Evolutionary conservation across 129 eudicot species (phyloP).

Genomic region (Gnaphalium uliginosum): DNA sequence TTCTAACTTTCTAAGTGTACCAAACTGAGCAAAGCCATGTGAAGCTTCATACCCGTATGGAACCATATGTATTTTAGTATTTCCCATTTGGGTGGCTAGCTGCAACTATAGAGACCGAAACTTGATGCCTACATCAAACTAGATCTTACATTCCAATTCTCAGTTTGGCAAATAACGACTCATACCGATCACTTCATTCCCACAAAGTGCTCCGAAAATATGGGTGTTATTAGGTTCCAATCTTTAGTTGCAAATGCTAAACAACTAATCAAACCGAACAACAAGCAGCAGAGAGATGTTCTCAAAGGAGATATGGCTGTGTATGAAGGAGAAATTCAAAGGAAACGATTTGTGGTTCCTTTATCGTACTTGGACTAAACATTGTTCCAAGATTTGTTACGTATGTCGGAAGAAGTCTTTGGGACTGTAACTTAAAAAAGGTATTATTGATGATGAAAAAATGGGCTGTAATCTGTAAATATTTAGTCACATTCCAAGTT

Average conservation of each 20-base stretch:
- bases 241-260: conserved; percentile 23
- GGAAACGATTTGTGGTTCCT: conserved; percentile 44
- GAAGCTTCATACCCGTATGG: not conserved
- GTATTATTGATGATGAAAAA: not conserved
- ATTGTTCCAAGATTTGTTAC: conserved; percentile 44
- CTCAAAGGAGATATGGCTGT: conserved; percentile 58
- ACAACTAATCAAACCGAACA: conserved; percentile 28
- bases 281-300: conserved; percentile 33
- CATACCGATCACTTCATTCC: not conserved
- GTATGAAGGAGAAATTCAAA: conserved; percentile 46
- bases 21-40: not conserved
- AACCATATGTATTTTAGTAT: not conserved
- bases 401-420: conserved; percentile 35
- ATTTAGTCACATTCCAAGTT: not conserved
- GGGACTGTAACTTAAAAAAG: not conserved
- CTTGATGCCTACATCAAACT: not conserved
- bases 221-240: conserved; percentile 23
- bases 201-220: not conserved
- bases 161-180: not conserved
- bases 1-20: too few species aligned
- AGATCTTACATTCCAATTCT: not conserved
- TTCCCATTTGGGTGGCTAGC: not conserved
- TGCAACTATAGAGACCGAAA: not conserved
- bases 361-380: conserved; percentile 45
- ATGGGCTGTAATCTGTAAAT: not conserved